A percentile compares a stretch with the other conserved stretches of the same genome.
Conservation (phyloP, 2,329 filamentous ascomycete genomes). For the Colletotrichum eleusines region DNA sequence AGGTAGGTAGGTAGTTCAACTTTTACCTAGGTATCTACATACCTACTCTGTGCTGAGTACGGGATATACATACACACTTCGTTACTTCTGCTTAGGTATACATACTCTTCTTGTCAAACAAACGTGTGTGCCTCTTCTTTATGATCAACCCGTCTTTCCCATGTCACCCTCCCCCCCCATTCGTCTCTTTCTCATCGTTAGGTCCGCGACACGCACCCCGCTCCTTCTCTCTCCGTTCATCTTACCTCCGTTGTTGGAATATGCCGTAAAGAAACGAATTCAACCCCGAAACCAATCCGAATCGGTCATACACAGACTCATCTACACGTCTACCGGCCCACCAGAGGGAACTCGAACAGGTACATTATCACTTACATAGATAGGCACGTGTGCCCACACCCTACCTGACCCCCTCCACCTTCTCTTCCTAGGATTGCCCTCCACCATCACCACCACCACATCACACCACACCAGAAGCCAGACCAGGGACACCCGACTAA, state of each 20-base stretch:
- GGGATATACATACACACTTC: not conserved
- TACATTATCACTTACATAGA: slow-evolving; percentile 31
- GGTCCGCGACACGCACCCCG: not conserved
- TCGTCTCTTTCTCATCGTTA: slow-evolving; percentile 10
- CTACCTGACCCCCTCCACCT: slow-evolving; percentile 1
- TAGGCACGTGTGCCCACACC: slow-evolving; percentile 28
- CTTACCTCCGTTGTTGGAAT: slow-evolving; percentile 23
- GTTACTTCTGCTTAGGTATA: too few relatives aligned
- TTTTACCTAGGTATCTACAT: too few relatives aligned
- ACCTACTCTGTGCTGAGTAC: not conserved
- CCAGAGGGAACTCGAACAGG: not conserved
- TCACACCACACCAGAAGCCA: slow-evolving; percentile 1
- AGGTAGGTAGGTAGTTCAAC: too few relatives aligned
- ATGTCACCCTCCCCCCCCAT: not conserved
- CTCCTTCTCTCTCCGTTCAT: not conserved
- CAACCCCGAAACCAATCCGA: slow-evolving; percentile 10
- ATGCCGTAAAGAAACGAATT: slow-evolving; percentile 8
- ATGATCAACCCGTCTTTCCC: not conserved
- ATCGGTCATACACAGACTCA: not conserved
- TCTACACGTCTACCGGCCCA: not conserved
- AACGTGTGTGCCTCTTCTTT: not conserved
- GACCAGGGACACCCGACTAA: slow-evolving; percentile 15
- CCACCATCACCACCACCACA: slow-evolving; percentile 12
- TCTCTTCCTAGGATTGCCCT: not conserved
- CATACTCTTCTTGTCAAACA: not conserved